phyloP scores from a whole-genome alignment of 257 asterid species.

The Ligustrum vulgare region DNA sequence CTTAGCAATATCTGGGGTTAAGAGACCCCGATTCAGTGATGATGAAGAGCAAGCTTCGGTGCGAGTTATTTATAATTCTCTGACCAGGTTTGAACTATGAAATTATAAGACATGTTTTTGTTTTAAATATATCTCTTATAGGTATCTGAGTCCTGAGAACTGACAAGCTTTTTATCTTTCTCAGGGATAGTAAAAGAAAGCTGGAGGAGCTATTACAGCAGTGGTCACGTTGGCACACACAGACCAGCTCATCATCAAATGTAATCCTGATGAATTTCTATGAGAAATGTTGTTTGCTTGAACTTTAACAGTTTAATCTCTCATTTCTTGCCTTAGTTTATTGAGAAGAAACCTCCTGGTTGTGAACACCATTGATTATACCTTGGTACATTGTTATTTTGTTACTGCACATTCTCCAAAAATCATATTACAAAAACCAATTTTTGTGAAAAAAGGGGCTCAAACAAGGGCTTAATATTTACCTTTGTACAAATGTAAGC shows the following conservation, averaged over 20 bases:
- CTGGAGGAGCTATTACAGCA: constrained; percentile 80
- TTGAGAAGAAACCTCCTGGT: background rate
- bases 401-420: background rate
- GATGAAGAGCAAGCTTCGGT: constrained; percentile 80
- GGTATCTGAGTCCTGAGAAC: constrained; percentile 22
- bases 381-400: background rate
- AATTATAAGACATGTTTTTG: background rate
- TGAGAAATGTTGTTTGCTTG: constrained; percentile 5
- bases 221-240: constrained; percentile 93
- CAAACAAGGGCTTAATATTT: background rate
- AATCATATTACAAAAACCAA: too few species aligned
- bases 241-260: constrained; percentile 53
- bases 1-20: constrained; percentile 66
- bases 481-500: constrained; percentile 37
- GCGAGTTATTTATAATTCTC: constrained; percentile 63
- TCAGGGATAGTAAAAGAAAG: constrained; percentile 85
- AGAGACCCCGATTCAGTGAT: constrained; percentile 71
- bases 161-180: constrained; percentile 18
- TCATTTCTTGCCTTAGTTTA: constrained; percentile 15
- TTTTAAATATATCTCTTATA: constrained; percentile 7
- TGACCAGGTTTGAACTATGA: constrained; percentile 62
- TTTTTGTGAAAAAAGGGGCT: too few species aligned
- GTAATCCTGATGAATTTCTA: constrained; percentile 43
- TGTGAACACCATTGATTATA: background rate
- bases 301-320: constrained; percentile 12